Conservation (phyloP, 148 eudicot species). For the Vaccinium corymbosum region DNA sequence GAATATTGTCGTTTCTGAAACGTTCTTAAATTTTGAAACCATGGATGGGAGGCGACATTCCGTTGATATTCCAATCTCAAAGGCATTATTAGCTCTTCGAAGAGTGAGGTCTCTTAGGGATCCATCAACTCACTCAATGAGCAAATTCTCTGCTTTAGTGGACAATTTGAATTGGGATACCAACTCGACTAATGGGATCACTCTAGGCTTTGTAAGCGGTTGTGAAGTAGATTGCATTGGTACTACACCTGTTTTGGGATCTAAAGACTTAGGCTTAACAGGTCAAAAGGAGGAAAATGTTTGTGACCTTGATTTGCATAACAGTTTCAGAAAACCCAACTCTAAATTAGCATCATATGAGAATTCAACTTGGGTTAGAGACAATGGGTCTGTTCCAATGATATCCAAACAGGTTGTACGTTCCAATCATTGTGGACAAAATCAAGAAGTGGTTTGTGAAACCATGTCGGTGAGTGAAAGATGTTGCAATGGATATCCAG, state of each 20-base stretch:
- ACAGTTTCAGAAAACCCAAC: slow-evolving; percentile 17
- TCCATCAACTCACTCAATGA: slow-evolving; percentile 82
- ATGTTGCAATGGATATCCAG: slow-evolving; percentile 27
- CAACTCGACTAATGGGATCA: slow-evolving; percentile 65
- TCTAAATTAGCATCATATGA: slow-evolving; percentile 21
- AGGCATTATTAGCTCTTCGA: slow-evolving; percentile 74
- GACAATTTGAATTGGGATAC: slow-evolving; percentile 85
- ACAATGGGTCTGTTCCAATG: slow-evolving; percentile 16
- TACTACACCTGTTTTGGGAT: slow-evolving; percentile 26
- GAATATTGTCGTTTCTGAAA: background rate
- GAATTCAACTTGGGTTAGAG: slow-evolving; percentile 21
- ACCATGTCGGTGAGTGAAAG: slow-evolving; percentile 27
- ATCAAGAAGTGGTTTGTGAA: slow-evolving; percentile 27
- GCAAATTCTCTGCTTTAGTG: slow-evolving; percentile 54
- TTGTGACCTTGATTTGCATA: slow-evolving; percentile 23
- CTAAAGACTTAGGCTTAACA: slow-evolving; percentile 33
- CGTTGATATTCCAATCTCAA: slow-evolving; percentile 81
- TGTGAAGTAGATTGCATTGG: slow-evolving; percentile 28
- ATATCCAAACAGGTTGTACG: slow-evolving; percentile 16
- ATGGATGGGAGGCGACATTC: slow-evolving; percentile 97
- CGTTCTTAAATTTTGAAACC: slow-evolving; percentile 14
- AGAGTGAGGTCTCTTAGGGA: slow-evolving; percentile 95
- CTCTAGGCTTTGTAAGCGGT: slow-evolving; percentile 57
- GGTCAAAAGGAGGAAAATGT: slow-evolving; percentile 39
- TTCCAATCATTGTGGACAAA: slow-evolving; percentile 6